phyloP scores from a whole-genome alignment of 1,139 yeast species.

The Blastobotrys proliferans region DNA sequence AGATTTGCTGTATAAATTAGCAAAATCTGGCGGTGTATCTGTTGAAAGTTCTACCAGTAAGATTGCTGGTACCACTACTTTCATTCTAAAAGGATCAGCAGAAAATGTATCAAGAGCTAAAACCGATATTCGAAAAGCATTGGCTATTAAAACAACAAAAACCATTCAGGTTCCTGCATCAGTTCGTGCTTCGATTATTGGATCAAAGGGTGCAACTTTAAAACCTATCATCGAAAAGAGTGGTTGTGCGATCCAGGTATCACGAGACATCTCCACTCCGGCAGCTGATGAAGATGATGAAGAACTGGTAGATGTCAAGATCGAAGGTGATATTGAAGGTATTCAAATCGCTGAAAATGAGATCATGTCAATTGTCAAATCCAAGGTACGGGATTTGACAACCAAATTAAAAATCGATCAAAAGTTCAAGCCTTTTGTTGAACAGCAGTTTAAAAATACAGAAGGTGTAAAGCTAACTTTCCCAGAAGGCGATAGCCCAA shows the following conservation, averaged over 20 bases:
- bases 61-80: constrained; percentile 75
- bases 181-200: constrained; percentile 78
- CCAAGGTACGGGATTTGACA: constrained; percentile 45
- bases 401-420: constrained; percentile 38
- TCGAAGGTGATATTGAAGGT: constrained; percentile 86
- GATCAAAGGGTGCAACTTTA: constrained; percentile 80
- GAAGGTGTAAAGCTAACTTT: constrained; percentile 36
- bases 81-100: constrained; percentile 75
- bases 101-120: constrained; percentile 68
- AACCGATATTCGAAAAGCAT: constrained; percentile 68
- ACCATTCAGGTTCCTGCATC: constrained; percentile 70
- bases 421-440: constrained; percentile 33
- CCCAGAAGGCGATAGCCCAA: constrained; percentile 33
- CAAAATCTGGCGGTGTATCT: constrained; percentile 57
- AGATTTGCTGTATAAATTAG: constrained; percentile 49
- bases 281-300: constrained; percentile 44
- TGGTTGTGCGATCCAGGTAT: constrained; percentile 73
- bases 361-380: constrained; percentile 70
- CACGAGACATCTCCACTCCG: constrained; percentile 25
- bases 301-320: constrained; percentile 53
- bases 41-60: constrained; percentile 83
- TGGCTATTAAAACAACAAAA: constrained; percentile 59
- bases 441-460: constrained; percentile 13
- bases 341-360: constrained; percentile 67
- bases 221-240: constrained; percentile 71